Conservation (phyloP, 768 basidiomycete genomes). For the Tricholomella constricta region DNA sequence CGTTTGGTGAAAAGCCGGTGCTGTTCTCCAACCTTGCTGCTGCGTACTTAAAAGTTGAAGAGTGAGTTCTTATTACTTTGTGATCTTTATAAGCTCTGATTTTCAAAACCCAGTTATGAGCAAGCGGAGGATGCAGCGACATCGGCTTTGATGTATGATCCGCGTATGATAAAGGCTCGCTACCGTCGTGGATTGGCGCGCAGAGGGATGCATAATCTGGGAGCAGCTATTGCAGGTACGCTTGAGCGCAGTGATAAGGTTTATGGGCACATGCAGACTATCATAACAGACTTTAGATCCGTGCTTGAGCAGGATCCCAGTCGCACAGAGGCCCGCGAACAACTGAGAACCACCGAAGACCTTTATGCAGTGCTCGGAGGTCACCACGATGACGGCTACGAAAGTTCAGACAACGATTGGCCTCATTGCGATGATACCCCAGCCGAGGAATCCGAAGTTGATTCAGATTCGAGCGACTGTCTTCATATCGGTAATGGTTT, state of each 20-base stretch:
- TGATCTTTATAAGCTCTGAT: background rate
- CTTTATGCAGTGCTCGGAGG: conserved; percentile 14
- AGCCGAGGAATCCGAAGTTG: conserved; percentile 30
- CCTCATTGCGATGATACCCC: conserved; percentile 26
- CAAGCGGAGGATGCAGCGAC: conserved; percentile 41
- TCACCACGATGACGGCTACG: background rate
- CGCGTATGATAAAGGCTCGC: conserved; percentile 37
- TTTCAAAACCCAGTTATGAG: conserved; percentile 31
- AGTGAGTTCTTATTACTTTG: conserved; percentile 16
- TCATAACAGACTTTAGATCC: conserved; percentile 26
- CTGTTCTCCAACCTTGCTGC: conserved; percentile 39
- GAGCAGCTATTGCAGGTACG: conserved; percentile 30
- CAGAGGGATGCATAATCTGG: conserved; percentile 25
- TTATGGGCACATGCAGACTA: background rate
- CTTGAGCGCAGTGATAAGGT: background rate
- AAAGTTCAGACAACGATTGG: conserved; percentile 11
- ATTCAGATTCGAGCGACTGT: conserved; percentile 57
- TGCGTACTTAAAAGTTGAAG: conserved; percentile 37
- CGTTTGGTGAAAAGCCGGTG: conserved; percentile 34
- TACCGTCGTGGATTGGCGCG: conserved; percentile 42
- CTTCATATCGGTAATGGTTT: conserved; percentile 45
- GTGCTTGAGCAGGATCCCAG: conserved; percentile 26
- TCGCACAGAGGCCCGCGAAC: conserved; percentile 17
- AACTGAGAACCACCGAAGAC: conserved; percentile 12
- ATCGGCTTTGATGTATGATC: conserved; percentile 36